Conservation (phyloP, 139 green algal genomes). For the Chlorella sorokiniana region DNA sequence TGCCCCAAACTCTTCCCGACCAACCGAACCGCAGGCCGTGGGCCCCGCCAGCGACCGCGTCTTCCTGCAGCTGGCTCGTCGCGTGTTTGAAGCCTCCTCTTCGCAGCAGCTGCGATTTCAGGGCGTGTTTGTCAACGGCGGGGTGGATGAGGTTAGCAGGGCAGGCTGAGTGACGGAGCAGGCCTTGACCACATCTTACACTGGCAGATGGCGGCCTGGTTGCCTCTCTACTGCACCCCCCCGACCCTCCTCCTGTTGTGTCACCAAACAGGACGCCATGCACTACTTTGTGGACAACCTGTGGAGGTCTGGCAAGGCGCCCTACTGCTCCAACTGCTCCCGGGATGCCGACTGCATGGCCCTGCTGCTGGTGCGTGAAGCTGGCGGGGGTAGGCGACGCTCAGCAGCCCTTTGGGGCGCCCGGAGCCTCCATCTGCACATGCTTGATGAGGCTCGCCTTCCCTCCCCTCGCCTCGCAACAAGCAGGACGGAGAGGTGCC, state of each 20-base stretch:
- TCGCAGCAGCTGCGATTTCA: constrained; percentile 20
- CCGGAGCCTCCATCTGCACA: too few relatives aligned
- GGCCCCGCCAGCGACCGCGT: not conserved
- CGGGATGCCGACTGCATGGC: constrained; percentile 27
- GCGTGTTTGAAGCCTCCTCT: constrained; percentile 8
- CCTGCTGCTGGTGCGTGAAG: constrained; percentile 29
- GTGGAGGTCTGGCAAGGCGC: constrained; percentile 21
- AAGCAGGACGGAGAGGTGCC: constrained; percentile 37
- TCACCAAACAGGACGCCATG: constrained; percentile 14
- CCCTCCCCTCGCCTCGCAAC: too few relatives aligned
- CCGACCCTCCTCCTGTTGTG: not conserved
- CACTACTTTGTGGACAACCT: constrained; percentile 41
- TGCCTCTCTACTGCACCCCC: too few relatives aligned
- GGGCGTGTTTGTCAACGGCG: constrained; percentile 19
- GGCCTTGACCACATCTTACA: too few relatives aligned
- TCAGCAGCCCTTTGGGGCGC: too few relatives aligned
- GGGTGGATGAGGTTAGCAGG: constrained; percentile 18
- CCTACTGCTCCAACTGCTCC: constrained; percentile 38
- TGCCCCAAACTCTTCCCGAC: not conserved
- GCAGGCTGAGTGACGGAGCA: too few relatives aligned
- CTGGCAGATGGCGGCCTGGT: too few relatives aligned
- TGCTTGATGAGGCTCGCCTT: not conserved
- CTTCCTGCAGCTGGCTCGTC: constrained; percentile 17
- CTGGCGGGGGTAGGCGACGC: not conserved
- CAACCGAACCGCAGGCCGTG: not conserved